Conservation (phyloP, 2,329 filamentous ascomycete genomes). For the Aspergillus aculeatinus region DNA sequence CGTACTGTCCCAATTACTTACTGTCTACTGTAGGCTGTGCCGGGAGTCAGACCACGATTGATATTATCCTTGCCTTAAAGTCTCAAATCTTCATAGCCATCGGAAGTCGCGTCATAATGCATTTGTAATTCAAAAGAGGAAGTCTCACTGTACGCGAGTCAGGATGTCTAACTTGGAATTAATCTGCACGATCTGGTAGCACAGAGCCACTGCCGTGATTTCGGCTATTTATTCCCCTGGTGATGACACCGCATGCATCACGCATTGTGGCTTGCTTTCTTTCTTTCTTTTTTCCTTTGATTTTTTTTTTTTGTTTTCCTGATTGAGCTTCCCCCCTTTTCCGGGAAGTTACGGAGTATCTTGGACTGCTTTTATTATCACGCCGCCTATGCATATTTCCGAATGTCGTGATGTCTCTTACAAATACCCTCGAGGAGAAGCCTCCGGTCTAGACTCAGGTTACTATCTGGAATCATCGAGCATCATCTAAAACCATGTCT, state of each 20-base stretch:
- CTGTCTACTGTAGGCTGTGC: too few species aligned
- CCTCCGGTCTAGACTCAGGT: not conserved
- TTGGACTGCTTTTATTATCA: too few species aligned
- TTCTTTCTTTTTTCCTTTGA: not conserved
- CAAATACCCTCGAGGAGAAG: not conserved
- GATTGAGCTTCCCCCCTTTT: too few species aligned
- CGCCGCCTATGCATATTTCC: not conserved
- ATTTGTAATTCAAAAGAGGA: too few species aligned
- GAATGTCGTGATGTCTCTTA: not conserved
- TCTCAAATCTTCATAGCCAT: not conserved
- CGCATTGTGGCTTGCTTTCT: not conserved
- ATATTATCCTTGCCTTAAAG: too few species aligned
- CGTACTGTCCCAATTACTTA: too few species aligned
- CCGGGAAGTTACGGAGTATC: too few species aligned
- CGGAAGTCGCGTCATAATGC: not conserved
- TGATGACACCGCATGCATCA: conserved; percentile 4
- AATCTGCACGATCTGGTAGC: not conserved
- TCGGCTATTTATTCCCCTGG: not conserved
- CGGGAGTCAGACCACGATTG: too few species aligned
- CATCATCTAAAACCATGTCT: not conserved
- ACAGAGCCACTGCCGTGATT: not conserved
- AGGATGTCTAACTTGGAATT: not conserved
- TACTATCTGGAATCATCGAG: not conserved
- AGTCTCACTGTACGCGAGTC: too few species aligned
- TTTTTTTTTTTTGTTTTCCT: too few species aligned